A percentile compares a stretch with the other conserved stretches of the same genome.
phyloP scores from a whole-genome alignment of 495 filamentous ascomycete species.

The Penicillium paxilli region DNA sequence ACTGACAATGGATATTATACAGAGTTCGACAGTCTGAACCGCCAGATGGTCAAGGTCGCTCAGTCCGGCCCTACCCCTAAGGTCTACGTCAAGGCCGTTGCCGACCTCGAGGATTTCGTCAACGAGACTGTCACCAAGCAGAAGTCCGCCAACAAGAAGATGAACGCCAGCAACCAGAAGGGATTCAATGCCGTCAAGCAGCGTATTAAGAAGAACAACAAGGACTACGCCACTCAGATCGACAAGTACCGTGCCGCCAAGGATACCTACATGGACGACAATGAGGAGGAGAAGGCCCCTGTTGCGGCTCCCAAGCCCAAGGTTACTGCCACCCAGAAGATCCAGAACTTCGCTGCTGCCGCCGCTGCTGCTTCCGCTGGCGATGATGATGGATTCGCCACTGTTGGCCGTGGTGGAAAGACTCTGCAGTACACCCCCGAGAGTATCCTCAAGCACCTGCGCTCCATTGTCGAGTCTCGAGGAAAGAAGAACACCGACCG shows the following conservation, averaged over 20 bases:
- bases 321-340: slow-evolving; percentile 39
- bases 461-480: slow-evolving; percentile 88
- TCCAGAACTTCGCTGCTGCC: slow-evolving; percentile 37
- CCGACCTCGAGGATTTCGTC: slow-evolving; percentile 94
- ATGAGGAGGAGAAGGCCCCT: slow-evolving; percentile 64
- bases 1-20: slow-evolving; percentile 20
- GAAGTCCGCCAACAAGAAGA: slow-evolving; percentile 95
- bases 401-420: slow-evolving; percentile 83
- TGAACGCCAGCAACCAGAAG: slow-evolving; percentile 94
- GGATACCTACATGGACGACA: slow-evolving; percentile 83
- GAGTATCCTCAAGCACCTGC: slow-evolving; percentile 95
- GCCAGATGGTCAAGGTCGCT: slow-evolving; percentile 76
- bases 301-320: slow-evolving; percentile 35
- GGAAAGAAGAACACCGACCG: slow-evolving; percentile 99
- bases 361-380: slow-evolving; percentile 53
- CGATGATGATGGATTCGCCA: slow-evolving; percentile 83
- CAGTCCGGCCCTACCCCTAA: slow-evolving; percentile 79
- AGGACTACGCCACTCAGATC: slow-evolving; percentile 84
- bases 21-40: slow-evolving; percentile 98
- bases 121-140: slow-evolving; percentile 92
- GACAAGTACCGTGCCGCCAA: slow-evolving; percentile 83
- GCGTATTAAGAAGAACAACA: slow-evolving; percentile 96
- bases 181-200: slow-evolving; percentile 96
- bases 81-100: slow-evolving; percentile 86
- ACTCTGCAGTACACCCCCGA: slow-evolving; percentile 89